Evolutionary conservation across 805 yeast genomes (phyloP).

Genomic region (Komagataella ulmi): DNA sequence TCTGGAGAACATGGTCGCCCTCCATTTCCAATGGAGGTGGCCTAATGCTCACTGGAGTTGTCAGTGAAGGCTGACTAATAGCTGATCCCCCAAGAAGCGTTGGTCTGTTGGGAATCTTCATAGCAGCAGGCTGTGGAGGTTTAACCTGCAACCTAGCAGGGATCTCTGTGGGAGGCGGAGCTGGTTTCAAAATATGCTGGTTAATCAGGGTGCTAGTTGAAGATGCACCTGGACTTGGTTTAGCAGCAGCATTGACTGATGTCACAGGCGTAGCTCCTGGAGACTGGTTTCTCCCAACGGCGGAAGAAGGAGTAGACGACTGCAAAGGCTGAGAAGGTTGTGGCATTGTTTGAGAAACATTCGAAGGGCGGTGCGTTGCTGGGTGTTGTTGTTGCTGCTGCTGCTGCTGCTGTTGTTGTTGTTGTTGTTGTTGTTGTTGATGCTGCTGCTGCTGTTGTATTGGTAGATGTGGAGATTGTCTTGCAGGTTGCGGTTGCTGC

Average conservation of each 20-base stretch:
- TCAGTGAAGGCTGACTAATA: constrained; percentile 50
- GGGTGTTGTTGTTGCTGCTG: constrained; percentile 8
- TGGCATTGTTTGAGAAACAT: not conserved
- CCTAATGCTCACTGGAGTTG: constrained; percentile 62
- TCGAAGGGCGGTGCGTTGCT: constrained; percentile 5
- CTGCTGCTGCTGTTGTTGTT: constrained; percentile 7
- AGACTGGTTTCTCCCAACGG: constrained; percentile 11
- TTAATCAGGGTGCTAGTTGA: constrained; percentile 5
- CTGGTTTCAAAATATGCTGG: constrained; percentile 21
- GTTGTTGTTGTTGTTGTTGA: constrained; percentile 9
- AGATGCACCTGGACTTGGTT: constrained; percentile 14
- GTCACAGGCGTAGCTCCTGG: constrained; percentile 26
- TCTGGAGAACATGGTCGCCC: constrained; percentile 73
- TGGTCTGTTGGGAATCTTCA: constrained; percentile 58
- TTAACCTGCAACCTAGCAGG: constrained; percentile 55
- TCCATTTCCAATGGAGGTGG: constrained; percentile 77
- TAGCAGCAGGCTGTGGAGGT: constrained; percentile 50
- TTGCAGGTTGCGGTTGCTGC: constrained; percentile 7
- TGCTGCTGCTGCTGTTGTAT: constrained; percentile 2
- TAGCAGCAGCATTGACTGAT: constrained; percentile 35
- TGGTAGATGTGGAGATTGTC: constrained; percentile 3
- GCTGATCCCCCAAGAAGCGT: constrained; percentile 79
- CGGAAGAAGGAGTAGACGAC: constrained; percentile 1
- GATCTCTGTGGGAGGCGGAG: constrained; percentile 58
- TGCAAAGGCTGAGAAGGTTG: not conserved